Percentiles rank a stretch among this genome's conserved stretches.
These are phyloP conservation scores for Podila epigama DNA, from an alignment of 192 early-diverging fungal species.

Conservation along the genomic window DNA sequence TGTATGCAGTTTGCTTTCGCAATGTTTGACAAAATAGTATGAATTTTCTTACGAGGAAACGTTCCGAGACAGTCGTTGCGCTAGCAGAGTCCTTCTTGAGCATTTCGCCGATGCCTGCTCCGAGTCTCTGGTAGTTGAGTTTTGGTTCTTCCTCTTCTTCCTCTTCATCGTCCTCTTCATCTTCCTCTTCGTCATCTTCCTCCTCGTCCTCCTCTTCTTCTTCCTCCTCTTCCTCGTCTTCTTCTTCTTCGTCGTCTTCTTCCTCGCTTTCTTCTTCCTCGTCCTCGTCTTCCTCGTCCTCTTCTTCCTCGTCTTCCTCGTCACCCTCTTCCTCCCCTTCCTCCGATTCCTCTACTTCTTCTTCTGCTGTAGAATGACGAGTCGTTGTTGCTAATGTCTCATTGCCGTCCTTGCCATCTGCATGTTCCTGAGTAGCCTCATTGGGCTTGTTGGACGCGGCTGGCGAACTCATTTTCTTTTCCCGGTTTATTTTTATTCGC, in stretches of 20 bases:
- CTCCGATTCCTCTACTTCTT: constrained; percentile 24
- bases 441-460: constrained; percentile 12
- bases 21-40: not conserved
- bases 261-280: constrained; percentile 15
- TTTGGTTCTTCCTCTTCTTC: constrained; percentile 93
- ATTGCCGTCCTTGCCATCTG: not conserved
- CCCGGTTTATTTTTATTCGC: too few species aligned
- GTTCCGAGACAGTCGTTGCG: constrained; percentile 78
- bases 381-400: constrained; percentile 3
- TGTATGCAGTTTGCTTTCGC: not conserved
- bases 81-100: constrained; percentile 89
- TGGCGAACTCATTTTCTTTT: constrained; percentile 32
- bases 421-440: constrained; percentile 6
- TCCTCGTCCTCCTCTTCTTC: constrained; percentile 54
- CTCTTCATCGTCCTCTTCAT: constrained; percentile 55
- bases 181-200: constrained; percentile 27
- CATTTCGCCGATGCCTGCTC: constrained; percentile 73
- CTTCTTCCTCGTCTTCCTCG: constrained; percentile 19
- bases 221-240: constrained; percentile 27
- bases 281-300: constrained; percentile 28
- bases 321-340: constrained; percentile 58
- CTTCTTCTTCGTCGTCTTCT: constrained; percentile 19
- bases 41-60: constrained; percentile 75
- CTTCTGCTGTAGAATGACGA: too few species aligned
- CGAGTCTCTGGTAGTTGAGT: constrained; percentile 89